phyloP scores from a whole-genome alignment of 352 stramenopile genomes.

The Pythium dissimile region DNA sequence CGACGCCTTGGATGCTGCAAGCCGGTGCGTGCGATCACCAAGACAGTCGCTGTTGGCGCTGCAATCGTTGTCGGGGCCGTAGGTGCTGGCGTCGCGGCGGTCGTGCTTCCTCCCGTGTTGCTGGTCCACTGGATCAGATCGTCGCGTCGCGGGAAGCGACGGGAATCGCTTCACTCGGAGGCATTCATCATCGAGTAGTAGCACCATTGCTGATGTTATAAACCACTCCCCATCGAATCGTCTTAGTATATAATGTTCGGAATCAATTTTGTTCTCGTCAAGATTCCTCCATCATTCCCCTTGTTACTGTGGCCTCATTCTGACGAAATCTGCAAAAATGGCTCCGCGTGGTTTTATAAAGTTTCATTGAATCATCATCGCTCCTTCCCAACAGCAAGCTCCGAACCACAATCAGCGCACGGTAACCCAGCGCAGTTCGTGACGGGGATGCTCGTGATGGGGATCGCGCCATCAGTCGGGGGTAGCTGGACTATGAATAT shows the following conservation, averaged over 20 bases:
- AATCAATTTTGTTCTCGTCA: too few species aligned
- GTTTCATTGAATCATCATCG: conserved; percentile 22
- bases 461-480: not conserved
- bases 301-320: not conserved
- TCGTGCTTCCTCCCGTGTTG: conserved; percentile 67
- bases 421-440: not conserved
- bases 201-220: too few species aligned
- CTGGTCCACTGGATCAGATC: conserved; percentile 56
- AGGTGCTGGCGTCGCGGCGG: conserved; percentile 55
- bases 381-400: not conserved
- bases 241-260: too few species aligned
- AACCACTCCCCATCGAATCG: too few species aligned
- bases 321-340: too few species aligned
- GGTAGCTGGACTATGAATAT: conserved; percentile 23
- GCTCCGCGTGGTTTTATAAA: conserved; percentile 1
- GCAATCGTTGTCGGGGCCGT: conserved; percentile 48
- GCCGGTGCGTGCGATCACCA: conserved; percentile 68
- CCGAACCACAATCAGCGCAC: not conserved
- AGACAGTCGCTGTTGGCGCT: conserved; percentile 54
- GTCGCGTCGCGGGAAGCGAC: conserved; percentile 37
- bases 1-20: conserved; percentile 54
- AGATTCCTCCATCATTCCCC: not conserved
- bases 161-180: conserved; percentile 34
- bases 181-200: conserved; percentile 23
- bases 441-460: too few species aligned